Percentiles rank a stretch among this genome's conserved stretches.
Evolutionary conservation across 208 protist genomes (phyloP).

Genomic region (Angomonas ambiguus): DNA sequence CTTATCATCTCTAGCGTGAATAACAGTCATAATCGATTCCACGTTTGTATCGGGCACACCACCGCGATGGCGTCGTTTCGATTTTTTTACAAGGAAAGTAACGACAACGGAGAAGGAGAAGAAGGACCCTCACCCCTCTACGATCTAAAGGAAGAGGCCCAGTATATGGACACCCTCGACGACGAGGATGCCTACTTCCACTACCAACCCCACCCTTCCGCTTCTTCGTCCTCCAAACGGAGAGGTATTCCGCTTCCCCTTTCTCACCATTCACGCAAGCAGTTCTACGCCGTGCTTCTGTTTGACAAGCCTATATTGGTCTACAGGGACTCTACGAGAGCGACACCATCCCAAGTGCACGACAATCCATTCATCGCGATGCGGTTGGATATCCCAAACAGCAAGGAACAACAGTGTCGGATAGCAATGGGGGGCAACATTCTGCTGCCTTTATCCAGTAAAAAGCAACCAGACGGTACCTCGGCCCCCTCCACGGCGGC

Average conservation of each 20-base stretch:
- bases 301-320: conserved; percentile 44
- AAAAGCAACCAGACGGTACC: not conserved
- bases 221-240: conserved; percentile 16
- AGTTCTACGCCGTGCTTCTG: conserved; percentile 29
- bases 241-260: not conserved
- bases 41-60: conserved; percentile 83
- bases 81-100: conserved; percentile 47
- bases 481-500: not conserved
- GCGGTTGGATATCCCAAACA: conserved; percentile 60
- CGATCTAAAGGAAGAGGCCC: conserved; percentile 11
- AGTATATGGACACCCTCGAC: conserved; percentile 11
- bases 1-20: conserved; percentile 46
- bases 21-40: conserved; percentile 37
- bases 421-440: conserved; percentile 62
- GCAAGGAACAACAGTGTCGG: conserved; percentile 51
- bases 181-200: not conserved
- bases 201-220: not conserved
- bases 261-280: not conserved
- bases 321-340: conserved; percentile 59
- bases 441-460: conserved; percentile 19
- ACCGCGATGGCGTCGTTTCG: conserved; percentile 83
- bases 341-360: conserved; percentile 9
- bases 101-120: not conserved
- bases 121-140: conserved; percentile 2
- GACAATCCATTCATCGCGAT: conserved; percentile 54